Base-by-base conservation (phyloP, 2,329 filamentous ascomycete genomes). In the Paraconiothyrium brasiliense region DNA sequence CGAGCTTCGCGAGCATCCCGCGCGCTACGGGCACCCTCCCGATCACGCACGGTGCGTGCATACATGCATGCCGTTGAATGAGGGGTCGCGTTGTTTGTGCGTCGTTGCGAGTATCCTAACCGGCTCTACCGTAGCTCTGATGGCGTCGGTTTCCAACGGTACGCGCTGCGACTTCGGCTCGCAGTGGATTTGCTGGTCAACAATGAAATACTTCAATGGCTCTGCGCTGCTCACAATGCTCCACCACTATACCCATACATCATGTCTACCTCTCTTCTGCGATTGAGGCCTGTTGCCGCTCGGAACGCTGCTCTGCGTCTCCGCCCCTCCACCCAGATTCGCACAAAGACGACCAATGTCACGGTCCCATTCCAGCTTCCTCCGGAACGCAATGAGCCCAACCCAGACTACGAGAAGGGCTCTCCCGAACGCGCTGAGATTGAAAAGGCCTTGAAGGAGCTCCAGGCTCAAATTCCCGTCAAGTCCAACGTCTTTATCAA, bases 321-420 rank as follows among this genome's bases (percentile, higher is more conserved):
- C 32, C 43, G 57, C 20, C 24, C 65, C 37, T 54, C 50, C 20
- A 54, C 37, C 27, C 70, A 71, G 54, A 57, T 66, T 49, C 72
- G 71, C 57, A 67, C 66, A 55, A 70, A 71, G 44, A 68, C 72
- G 20, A 67, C 67, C 50, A 69, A 69, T 34, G 69, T 68, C 37
- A 75, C 72, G 20, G 65, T 72, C 11, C 72, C 72, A 10, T 75
- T 75, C 60, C 67, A 70, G 52, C 48, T 75, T 32, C 72, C 72
- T 27, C 65, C 66, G 59, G 64, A 67, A 14, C 66, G 71, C 9
- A 75, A 75, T 55, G 72, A 75, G 58, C 72, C 72, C 52, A 74
- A 74, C 22, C 72, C 72, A 0, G 69, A 67, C 14, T 75, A 75
- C 59, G 66, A 69, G 56, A 68, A 65, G 43, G 72, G 72, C 32